Evolutionary conservation across 805 yeast genomes (phyloP).

Genomic region (Saccharomycopsis sp.): DNA sequence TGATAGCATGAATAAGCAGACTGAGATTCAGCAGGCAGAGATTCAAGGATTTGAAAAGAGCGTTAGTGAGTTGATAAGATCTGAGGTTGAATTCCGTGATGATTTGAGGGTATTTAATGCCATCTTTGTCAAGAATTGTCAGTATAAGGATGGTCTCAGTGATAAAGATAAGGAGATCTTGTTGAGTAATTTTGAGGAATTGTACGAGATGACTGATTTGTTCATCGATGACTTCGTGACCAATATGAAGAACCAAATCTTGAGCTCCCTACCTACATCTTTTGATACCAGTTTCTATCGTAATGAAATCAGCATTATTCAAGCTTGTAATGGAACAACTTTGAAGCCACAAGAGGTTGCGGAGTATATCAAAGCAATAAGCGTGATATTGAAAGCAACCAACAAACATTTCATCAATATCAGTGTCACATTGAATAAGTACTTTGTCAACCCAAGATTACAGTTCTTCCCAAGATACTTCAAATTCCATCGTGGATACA

Average conservation of each 20-base stretch:
- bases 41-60: not conserved
- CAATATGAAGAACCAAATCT: not conserved
- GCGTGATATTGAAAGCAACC: not conserved
- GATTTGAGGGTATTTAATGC: not conserved
- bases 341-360: not conserved
- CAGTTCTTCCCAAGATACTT: conserved; percentile 1
- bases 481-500: not conserved
- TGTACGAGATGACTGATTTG: conserved; percentile 28
- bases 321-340: not conserved
- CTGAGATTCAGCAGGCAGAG: not conserved
- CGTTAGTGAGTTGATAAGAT: not conserved
- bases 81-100: not conserved
- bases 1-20: not conserved
- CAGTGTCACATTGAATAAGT: not conserved
- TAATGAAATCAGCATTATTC: not conserved
- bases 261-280: not conserved
- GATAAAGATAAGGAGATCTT: conserved; percentile 24
- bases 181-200: conserved; percentile 30
- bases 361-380: not conserved
- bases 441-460: not conserved
- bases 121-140: conserved; percentile 20
- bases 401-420: not conserved
- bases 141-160: conserved; percentile 24
- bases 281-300: not conserved
- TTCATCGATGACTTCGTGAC: conserved; percentile 14